Evolutionary conservation across 1,284 basidiomycete genomes (phyloP).

Genomic region (Rhodofomes roseus): DNA sequence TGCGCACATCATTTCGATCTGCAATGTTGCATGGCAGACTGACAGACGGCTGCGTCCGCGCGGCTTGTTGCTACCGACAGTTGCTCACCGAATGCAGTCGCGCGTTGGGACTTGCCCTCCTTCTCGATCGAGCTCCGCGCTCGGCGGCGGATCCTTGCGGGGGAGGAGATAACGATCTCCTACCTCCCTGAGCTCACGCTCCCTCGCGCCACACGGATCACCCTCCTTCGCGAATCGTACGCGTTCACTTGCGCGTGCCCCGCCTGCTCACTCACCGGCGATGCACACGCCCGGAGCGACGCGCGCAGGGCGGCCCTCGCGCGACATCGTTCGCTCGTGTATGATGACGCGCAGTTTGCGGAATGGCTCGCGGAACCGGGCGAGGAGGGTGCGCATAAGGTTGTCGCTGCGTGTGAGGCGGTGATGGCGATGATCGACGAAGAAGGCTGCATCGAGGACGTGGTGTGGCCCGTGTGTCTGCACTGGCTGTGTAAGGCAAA

Average conservation of each 20-base stretch:
- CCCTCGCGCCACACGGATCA: constrained; percentile 9
- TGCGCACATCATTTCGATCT: not conserved
- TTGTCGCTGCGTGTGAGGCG: constrained; percentile 10
- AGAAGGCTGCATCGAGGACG: constrained; percentile 3
- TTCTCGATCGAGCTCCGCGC: constrained; percentile 18
- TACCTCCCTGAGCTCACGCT: constrained; percentile 13
- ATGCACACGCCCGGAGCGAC: constrained; percentile 11
- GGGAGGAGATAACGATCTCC: constrained; percentile 14
- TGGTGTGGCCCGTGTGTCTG: constrained; percentile 12
- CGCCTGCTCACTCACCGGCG: constrained; percentile 11
- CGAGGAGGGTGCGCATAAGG: constrained; percentile 7
- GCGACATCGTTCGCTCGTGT: not conserved
- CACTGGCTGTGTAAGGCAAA: constrained; percentile 18
- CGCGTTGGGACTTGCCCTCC: constrained; percentile 10
- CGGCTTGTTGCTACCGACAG: constrained; percentile 2
- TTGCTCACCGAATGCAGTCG: constrained; percentile 18
- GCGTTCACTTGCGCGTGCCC: constrained; percentile 17
- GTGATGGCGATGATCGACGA: not conserved
- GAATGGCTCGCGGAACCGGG: constrained; percentile 6
- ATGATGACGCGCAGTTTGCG: constrained; percentile 5
- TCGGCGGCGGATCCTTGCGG: constrained; percentile 10
- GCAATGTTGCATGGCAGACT: not conserved
- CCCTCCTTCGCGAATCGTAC: constrained; percentile 6
- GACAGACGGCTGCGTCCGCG: not conserved
- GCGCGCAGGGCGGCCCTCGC: constrained; percentile 11